phyloP scores from a whole-genome alignment of 768 basidiomycete species.

The Gyrodon lividus region DNA sequence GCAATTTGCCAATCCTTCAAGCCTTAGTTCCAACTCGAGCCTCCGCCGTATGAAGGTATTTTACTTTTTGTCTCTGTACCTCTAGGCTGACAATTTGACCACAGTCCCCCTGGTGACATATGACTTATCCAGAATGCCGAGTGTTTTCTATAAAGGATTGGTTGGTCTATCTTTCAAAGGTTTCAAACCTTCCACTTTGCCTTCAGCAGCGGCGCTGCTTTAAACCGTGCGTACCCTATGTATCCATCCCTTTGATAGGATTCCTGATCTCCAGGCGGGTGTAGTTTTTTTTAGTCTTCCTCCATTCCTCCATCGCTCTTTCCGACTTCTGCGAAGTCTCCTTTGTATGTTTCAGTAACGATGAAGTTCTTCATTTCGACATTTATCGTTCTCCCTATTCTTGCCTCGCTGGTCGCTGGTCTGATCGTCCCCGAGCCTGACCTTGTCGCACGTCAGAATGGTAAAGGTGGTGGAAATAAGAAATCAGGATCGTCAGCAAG shows the following conservation, averaged over 20 bases:
- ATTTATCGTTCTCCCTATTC: constrained; percentile 40
- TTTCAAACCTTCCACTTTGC: constrained; percentile 22
- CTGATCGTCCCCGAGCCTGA: constrained; percentile 21
- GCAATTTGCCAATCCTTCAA: constrained; percentile 1
- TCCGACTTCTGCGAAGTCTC: constrained; percentile 49
- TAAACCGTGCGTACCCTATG: background rate
- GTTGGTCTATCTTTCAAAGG: background rate
- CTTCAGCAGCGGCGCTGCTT: constrained; percentile 57
- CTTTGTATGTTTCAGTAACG: constrained; percentile 26
- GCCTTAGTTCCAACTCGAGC: background rate
- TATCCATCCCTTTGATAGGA: background rate
- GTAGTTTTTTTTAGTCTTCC: constrained; percentile 21
- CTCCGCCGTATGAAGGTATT: constrained; percentile 1
- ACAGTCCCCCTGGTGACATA: constrained; percentile 9
- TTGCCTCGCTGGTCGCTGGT: constrained; percentile 33
- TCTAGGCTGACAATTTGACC: background rate
- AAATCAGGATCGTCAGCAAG: constrained; percentile 3
- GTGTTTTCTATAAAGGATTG: background rate
- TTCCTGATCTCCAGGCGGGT: constrained; percentile 26
- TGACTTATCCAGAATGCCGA: background rate
- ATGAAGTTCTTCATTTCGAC: constrained; percentile 52
- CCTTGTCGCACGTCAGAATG: constrained; percentile 18
- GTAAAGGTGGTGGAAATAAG: constrained; percentile 19
- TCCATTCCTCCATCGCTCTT: constrained; percentile 35
- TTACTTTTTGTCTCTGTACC: background rate